Evolutionary conservation across 352 stramenopile species (phyloP), one percentile per base, ranked within the genome.

Genomic region (Albugo laibachii): DNA sequence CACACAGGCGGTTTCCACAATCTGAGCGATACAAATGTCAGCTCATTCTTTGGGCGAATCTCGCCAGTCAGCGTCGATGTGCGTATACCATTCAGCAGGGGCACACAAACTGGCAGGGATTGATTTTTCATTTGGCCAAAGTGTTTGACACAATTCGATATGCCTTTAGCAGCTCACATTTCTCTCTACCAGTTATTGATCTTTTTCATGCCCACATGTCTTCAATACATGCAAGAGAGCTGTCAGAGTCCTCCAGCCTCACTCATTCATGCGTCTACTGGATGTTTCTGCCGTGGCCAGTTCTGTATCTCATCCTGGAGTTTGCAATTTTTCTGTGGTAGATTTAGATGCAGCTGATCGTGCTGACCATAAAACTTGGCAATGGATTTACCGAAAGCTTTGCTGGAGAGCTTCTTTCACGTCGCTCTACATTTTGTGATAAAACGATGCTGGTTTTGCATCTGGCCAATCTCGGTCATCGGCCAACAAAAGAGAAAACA

Each of bases 321-420:
- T 78, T 59, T 40, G 71, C 68, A n/a, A 48, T 78, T 20, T 78
- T 62, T 45, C 60, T 80, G 1, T 81, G 65, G 66, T 82, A 54
- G 72, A 43, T 19, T 10, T 43, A 8, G 3, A 43, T 8, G 8
- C 24, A 31, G n/a, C n/a, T n/a, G n/a, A n/a, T n/a, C 8, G 24
- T 31, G 8, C 24, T 8, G 24, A 31, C 24, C 24, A 31, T 31
- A 31, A 31, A 10, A 8, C 3, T 31, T 31, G n/a, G 24, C 24
- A 31, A 31, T 31, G 24, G 8, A 31, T 31, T 3, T 31, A 31
- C 24, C 24, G 24, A 10, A 31, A 3, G 3, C 24, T 10, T 31
- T n/a, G n/a, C n/a, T n/a, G n/a, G n/a, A n/a, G n/a, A n/a, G n/a
- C n/a, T n/a, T n/a, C n/a, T n/a, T n/a, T n/a, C n/a, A n/a, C n/a